phyloP scores from a whole-genome alignment of 371 early-diverging fungal species.

The Mortierella sp. region DNA sequence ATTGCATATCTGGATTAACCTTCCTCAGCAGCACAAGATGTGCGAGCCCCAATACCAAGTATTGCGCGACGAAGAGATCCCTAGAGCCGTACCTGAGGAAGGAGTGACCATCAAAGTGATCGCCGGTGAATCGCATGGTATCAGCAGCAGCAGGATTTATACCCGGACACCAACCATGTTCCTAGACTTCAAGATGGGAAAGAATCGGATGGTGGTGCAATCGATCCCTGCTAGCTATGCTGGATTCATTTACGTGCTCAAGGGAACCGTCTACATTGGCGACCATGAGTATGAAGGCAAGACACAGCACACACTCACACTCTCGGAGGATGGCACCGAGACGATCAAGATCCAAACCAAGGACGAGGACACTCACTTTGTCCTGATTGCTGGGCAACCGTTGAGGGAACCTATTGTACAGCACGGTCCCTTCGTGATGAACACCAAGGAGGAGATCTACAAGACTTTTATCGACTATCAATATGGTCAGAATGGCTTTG shows the following conservation, averaged over 20 bases:
- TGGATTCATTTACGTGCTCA: constrained; percentile 75
- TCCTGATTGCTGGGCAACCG: constrained; percentile 40
- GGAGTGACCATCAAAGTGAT: constrained; percentile 76
- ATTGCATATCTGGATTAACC: constrained; percentile 79
- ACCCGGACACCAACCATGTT: constrained; percentile 77
- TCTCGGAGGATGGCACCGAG: constrained; percentile 57
- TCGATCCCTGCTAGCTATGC: constrained; percentile 65
- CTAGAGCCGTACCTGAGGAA: constrained; percentile 57
- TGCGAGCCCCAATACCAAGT: constrained; percentile 75
- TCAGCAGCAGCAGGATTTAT: constrained; percentile 64
- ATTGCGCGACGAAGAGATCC: constrained; percentile 59
- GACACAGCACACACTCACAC: constrained; percentile 64
- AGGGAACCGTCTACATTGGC: constrained; percentile 65
- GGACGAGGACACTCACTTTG: constrained; percentile 61
- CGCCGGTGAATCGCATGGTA: constrained; percentile 76
- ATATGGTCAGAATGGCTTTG: constrained; percentile 56
- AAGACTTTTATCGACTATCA: constrained; percentile 62
- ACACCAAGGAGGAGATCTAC: constrained; percentile 38
- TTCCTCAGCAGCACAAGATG: constrained; percentile 74
- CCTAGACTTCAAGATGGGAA: constrained; percentile 70
- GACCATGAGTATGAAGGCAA: constrained; percentile 57
- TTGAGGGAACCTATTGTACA: constrained; percentile 48
- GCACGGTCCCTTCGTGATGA: constrained; percentile 76
- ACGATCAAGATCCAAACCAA: constrained; percentile 58
- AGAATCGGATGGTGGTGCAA: constrained; percentile 62